Evolutionary conservation across 768 basidiomycete genomes (phyloP), one percentile per base, ranked within the genome.

Genomic region (Psilocybe cyanescens): DNA sequence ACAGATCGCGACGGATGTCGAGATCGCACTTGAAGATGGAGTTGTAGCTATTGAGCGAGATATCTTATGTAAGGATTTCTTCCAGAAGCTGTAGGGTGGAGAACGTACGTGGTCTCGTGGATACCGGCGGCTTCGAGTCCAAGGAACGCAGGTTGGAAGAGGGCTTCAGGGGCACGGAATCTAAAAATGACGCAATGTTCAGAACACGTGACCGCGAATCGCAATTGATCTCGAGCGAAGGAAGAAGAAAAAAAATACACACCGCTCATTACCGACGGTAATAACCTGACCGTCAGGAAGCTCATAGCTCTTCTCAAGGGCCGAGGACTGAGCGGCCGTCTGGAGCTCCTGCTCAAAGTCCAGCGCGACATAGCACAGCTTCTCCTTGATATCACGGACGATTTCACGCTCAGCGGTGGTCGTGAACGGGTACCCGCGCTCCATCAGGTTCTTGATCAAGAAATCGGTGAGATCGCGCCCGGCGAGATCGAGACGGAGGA

Each of bases 361-460:
- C 62, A 95, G 86, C 37, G 94, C 94, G 66, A 97, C 94, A 74
- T 96, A 96, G 78, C 94, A 95, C 30, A 96, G 86, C 84, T 94
- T 95, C 85, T 95, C 94, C 84, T 97, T 97, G 84, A 97, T 96
- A 75, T 97, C 95, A 63, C 95, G 86, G 68, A 97, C 95, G 62
- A 97, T 95, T 86, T 95, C 94, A 71, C 88, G 86, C 79, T 95
- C 94, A 33, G 93, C 94, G 11, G 93, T 91, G 65, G 95, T 97
- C 67, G 92, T 95, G 86, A 97, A 97, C n/a, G 87, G 83, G 77
- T 97, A 96, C 9, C 95, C 95, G 70, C 95, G 88, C 79, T 97
- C 95, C 76, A 85, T 90, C 72, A 95, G 78, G 70, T 90, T 88
- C 82, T 94, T 93, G 82, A 90, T 86, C 68, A 95, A 76, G 75